Evolutionary conservation across 805 yeast species (phyloP).

Genomic region (Saturnispora dispora): DNA sequence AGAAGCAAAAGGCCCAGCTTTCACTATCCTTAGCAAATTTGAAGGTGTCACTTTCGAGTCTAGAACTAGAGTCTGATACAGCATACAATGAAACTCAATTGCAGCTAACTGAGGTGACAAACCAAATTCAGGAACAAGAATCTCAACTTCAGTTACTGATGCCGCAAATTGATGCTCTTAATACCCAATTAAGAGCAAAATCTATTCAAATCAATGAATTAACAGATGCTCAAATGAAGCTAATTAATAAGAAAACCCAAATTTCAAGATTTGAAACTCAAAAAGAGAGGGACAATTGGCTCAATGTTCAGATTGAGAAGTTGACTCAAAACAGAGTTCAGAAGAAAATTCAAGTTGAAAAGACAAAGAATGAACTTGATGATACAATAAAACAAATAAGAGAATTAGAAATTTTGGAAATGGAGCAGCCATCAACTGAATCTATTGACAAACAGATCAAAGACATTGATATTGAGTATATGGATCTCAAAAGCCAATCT

Average conservation of each 20-base stretch:
- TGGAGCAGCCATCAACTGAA: slow-evolving; percentile 10
- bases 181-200: slow-evolving; percentile 16
- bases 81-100: slow-evolving; percentile 10
- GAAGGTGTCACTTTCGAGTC: slow-evolving; percentile 35
- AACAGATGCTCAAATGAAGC: slow-evolving; percentile 44
- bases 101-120: background rate
- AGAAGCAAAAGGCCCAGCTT: slow-evolving; percentile 28
- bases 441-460: slow-evolving; percentile 23
- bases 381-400: slow-evolving; percentile 24
- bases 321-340: slow-evolving; percentile 11
- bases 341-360: slow-evolving; percentile 25
- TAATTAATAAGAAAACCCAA: slow-evolving; percentile 67
- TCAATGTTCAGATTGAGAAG: slow-evolving; percentile 40
- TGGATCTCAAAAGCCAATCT: slow-evolving; percentile 32
- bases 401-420: background rate
- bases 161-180: slow-evolving; percentile 27
- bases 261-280: slow-evolving; percentile 47
- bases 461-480: slow-evolving; percentile 17
- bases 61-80: slow-evolving; percentile 31
- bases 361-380: slow-evolving; percentile 30
- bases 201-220: slow-evolving; percentile 25
- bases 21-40: slow-evolving; percentile 36
- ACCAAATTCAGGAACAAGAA: background rate
- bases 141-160: slow-evolving; percentile 14
- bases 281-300: slow-evolving; percentile 60